Evolutionary conservation across 2,329 filamentous ascomycete species (phyloP), one percentile per base, ranked within the genome.

Genomic region (Ceratocystis cubensis): DNA sequence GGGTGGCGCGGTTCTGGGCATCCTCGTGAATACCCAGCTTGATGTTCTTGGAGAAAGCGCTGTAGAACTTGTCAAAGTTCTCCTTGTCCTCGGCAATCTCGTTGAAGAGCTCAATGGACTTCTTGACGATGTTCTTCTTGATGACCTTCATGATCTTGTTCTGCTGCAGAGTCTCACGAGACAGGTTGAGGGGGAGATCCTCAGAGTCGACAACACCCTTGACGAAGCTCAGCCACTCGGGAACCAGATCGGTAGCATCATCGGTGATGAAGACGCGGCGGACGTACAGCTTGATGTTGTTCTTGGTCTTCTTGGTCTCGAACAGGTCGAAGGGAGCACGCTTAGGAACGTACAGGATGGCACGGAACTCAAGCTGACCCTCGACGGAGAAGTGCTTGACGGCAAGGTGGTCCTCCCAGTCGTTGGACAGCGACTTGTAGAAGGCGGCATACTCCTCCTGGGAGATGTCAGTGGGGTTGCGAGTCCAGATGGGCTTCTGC

Each of bases 121-220:
- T 99, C 92, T 97, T 99, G 85, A 99, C 92, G 72, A 99, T 96
- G 88, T 99, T 99, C 91, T 99, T 99, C 88, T 95, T 96, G 86
- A 97, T 97, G 79, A 97, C 94, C 89, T 97, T 97, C 94, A 97
- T 97, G 85, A 99, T 99, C 91, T 97, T 97, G 89, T 97, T 99
- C 85, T 97, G 94, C 83, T 99, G 94, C 63, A 99, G 91, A 68
- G 93, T 97, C 88, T 99, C 94, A 88, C 94, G 94, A 76, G 94
- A 97, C 82, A 99, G 81, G 87, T 99, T 99, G 79, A 99, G 89
- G 73, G 94, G 94, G 70, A 99, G 89, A 79, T 99, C 94, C 86
- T 99, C 94, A 75, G 94, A 99, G 82, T 99, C 94, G 78, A 99
- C 94, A 74, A 99, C 94, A 88, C 94, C 94, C 89, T 99, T 99